Base-by-base conservation (phyloP, 768 basidiomycete genomes). In the Boletus edulis region DNA sequence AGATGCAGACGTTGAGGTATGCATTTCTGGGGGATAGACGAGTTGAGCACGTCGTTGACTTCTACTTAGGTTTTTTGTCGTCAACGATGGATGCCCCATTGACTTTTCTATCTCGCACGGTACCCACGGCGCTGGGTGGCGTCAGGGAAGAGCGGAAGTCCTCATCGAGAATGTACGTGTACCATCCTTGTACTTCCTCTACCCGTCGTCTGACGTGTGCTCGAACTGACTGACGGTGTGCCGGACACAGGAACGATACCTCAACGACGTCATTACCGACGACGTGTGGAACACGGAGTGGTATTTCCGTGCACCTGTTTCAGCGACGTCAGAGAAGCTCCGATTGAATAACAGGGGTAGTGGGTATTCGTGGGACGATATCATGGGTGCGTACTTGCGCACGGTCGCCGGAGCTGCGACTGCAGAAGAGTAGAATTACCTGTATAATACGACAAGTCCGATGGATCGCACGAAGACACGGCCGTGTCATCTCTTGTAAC, bases 81-180 rank as follows among this genome's bases (percentile, higher is more conserved):
- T 54, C 52, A 54, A 54, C 27, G 52, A 54, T 10, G 52, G 52
- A 24, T 41, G 31, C 17, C 46, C 32, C 2, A 17, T 54, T 24
- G 52, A 54, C 22, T 49, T 49, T 48, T 54, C 52, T 2, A 54
- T 54, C 38, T 49, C 46, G 9, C 52, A 54, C 1, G 52, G 46
- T 18, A 54, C 40, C 20, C 13, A 46, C 14, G 45, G 45, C 13
- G 17, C 45, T 32, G 45, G 31, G 31, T 22, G 14, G 45, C n/a
- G 31, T 6, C 24, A 54, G 22, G 52, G 52, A 31, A 48, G 29
- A 34, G 52, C 52, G 9, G 52, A 53, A 39, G 45, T 46, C 31
- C 31, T 53, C 4, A 47, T 53, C 15, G 52, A 53, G 18, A 32
- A 14, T 24, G 52, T 39, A 20, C 29, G 39, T 5, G n/a, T 29